Evolutionary conservation across 352 stramenopile genomes (phyloP), one percentile per base, ranked within the genome.

Genomic region (Pilasporangium apinafurcum): DNA sequence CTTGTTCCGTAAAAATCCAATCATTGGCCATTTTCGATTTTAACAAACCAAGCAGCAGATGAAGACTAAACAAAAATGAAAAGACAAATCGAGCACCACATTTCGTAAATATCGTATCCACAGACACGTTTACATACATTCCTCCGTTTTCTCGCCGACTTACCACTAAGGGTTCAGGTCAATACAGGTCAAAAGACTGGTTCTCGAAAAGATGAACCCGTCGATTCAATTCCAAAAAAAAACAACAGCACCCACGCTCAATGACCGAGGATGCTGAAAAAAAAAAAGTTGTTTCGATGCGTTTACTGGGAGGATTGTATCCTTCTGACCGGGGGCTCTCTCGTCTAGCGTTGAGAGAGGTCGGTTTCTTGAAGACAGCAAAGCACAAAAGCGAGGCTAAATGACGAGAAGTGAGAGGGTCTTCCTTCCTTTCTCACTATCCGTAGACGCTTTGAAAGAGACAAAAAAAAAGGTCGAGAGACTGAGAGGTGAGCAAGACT

Each of bases 1-100:
- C 79, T 21, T 68, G 37, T 37, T 80, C 75, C 2, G 74, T 66
- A 47, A 93, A 93, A 53, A 88, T 81, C 79, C 82, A 92, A 49
- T 92, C 72, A 45, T 65, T 71, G 34, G 65, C 42, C 59, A 76
- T 73, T 21, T n/a, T 56, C 26, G 17, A 34, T 27, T 20, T 45
- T 14, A 10, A 24, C 21, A 5, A 9, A 8, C 34, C 29, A 4
- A 20, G 3, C 5, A 5, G 24, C 13, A 20, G 28, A 13, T 24
- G 32, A 9, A 30, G 18, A n/a, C 24, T 14, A 17, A 13, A 45
- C 24, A 36, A 37, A 42, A 45, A 34, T 22, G n/a, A n/a, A 44
- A 20, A 16, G 20, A 45, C 22, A 7, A 17, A 51, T n/a, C 33
- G 33, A 20, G 26, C 36, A 36, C 14, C 13, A 28, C 27, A 33